Percentiles rank a stretch among this genome's conserved stretches.
Evolutionary conservation across 768 basidiomycete species (phyloP).

Genomic region (Glaciozyma antarctica): DNA sequence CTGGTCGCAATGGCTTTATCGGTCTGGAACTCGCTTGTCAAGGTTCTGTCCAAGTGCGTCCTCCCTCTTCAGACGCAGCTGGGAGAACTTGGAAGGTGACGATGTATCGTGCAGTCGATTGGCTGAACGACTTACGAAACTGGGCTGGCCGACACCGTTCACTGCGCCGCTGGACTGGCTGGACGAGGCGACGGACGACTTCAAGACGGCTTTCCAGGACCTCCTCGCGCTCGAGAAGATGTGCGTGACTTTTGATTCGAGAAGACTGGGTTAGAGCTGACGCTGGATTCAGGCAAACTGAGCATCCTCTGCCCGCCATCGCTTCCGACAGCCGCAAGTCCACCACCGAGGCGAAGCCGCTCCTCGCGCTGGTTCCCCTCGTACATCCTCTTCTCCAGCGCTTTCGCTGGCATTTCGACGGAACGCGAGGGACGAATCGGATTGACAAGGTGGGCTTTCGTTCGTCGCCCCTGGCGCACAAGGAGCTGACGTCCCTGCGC

Average conservation of each 20-base stretch:
- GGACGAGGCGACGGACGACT: slow-evolving; percentile 47
- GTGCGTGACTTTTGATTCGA: slow-evolving; percentile 46
- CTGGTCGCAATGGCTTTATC: slow-evolving; percentile 55
- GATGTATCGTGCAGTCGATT: slow-evolving; percentile 47
- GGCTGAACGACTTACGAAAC: slow-evolving; percentile 54
- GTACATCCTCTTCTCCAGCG: slow-evolving; percentile 71
- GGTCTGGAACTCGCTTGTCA: slow-evolving; percentile 26
- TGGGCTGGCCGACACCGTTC: slow-evolving; percentile 80
- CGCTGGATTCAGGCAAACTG: slow-evolving; percentile 6
- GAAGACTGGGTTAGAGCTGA: neutral
- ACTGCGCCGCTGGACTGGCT: slow-evolving; percentile 43
- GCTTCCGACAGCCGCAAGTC: neutral
- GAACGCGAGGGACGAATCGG: slow-evolving; percentile 73
- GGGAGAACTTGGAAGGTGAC: neutral
- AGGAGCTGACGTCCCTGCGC: slow-evolving; percentile 3
- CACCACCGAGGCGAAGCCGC: slow-evolving; percentile 34
- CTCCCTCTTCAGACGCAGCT: neutral
- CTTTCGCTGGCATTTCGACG: slow-evolving; percentile 93
- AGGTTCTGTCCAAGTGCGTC: slow-evolving; percentile 16
- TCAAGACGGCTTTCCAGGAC: slow-evolving; percentile 70
- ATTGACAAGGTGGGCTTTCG: slow-evolving; percentile 65
- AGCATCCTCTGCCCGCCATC: slow-evolving; percentile 9
- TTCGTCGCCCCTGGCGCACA: neutral
- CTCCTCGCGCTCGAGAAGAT: slow-evolving; percentile 65
- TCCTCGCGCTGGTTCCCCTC: slow-evolving; percentile 78